Base-by-base conservation (phyloP, 805 yeast species). In the Wickerhamiella dianesei region DNA sequence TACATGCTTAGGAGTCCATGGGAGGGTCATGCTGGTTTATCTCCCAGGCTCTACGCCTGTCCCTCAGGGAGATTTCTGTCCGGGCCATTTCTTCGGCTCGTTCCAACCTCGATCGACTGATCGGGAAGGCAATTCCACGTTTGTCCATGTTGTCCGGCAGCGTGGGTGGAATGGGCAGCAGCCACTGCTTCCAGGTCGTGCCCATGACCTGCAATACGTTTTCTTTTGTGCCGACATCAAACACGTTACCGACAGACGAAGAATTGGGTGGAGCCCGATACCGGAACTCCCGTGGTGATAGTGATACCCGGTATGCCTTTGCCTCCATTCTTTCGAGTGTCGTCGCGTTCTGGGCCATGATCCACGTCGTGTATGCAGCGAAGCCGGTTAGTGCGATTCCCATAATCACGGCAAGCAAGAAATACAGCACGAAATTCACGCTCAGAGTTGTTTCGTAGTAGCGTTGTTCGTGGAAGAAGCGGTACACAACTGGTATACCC, bases 161-260 rank as follows among this genome's bases (percentile, higher is more conserved):
- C 25, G 45, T 36, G 36, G 61, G 45, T 22, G 43, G 40, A 12
- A 73, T 51, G 0, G 97, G 97, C 1, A 87, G 59, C 5, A 80
- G 43, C 96, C 96, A 87, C 50, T 79, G 77, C 5, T 51, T 42
- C 74, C 77, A 71, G 1, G 65, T 61, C 2, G 61, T 50, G 0
- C 98, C 98, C 94, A 89, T 81, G 1, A 84, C 74, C 4, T 72
- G 66, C 17, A 58, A 51, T 83, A 87, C 79, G 60, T 92, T 92
- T 4, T 62, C 59, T 29, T 41, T 56, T 42, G 56, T 52, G 0
- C 96, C 96, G 36, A 89, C 58, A 62, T 88, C 85, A 63, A 79
- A 92, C 3, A 85, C 67, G 61, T 89, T 84, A 1, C 81, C 86
- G 4, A 71, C 52, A 5, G 66, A 61, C 44, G 65, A 59, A 12